Base-by-base conservation (phyloP, 495 filamentous ascomycete genomes). In the Aspergillus diversus region DNA sequence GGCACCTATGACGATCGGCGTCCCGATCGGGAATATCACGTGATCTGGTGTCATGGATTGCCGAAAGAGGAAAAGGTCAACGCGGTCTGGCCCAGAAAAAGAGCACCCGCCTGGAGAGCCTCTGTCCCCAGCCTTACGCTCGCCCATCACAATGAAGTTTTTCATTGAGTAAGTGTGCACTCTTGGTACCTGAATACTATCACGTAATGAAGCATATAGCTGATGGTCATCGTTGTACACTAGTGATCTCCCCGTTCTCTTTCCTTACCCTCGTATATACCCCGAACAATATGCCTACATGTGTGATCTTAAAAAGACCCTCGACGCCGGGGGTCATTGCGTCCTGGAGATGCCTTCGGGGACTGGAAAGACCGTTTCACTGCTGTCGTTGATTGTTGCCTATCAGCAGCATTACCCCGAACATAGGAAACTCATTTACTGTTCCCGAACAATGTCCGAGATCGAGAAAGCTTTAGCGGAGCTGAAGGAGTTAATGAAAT, bases 301-400 rank as follows among this genome's bases (percentile, higher is more conserved):
- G 95, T 94, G 91, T 69, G 96, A 97, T 81, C 86, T 99, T 75
- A 99, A 99, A 75, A 90, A 86, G 74, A 97, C 94, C 33, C 89
- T 99, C 71, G 95, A 98, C 83, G 91, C 88, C 33, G 90, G 90
- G 60, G 96, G 96, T 63, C 92, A 98, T 79, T 96, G 93, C 77
- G 93, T 99, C n/a, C 80, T 99, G 71, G 95, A 99, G 78, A 99
- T 99, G 95, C 95, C 95, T 80, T 99, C 95, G 58, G 95, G 95
- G n/a, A 99, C 95, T 33, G 95, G 95, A 54, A 99, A 99, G 81
- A 99, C 95, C 0, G 90, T 99, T 21, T 97, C 95, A 3, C 82
- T 99, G 0, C 82, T 99, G 31, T 97, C 95, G 0, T 83, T 99
- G 66, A 99, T 99, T 66, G 87, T 99, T 52, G 93, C 95, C 54